Base-by-base conservation (phyloP, 371 early-diverging fungal genomes). In the Actinomortierella wolfii region DNA sequence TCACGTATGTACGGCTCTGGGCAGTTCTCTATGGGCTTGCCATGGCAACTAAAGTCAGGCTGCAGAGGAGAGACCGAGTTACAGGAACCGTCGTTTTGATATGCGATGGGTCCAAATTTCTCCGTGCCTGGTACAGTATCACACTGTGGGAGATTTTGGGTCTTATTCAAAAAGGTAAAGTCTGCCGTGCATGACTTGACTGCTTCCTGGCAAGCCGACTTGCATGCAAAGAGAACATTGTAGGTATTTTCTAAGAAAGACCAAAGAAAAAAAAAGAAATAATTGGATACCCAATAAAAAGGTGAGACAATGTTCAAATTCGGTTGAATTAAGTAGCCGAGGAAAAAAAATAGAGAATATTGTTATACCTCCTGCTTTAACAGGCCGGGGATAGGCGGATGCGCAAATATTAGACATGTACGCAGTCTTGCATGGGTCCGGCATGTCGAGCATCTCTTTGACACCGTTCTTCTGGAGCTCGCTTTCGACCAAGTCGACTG, bases 121-220 rank as follows among this genome's bases (percentile, higher is more conserved):
- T 66, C 57, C 11, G 78, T 78, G 17, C 66, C 59, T 25, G 81
- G 78, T 14, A 81, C 64, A 8, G 66, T 51, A 7, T 29, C 61
- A 43, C 86, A 86, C 55, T 84, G 61, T 26, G 86, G 85, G 8
- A 84, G 54, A 15, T 76, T 40, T 23, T 54, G 23, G 3, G 71
- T 57, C 57, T 77, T 64, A 3, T 74, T 73, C n/a, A 77, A 59
- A 42, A 67, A 61, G 8, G 56, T 63, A 44, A 86, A 79, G 17
- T 80, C 68, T 13, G 73, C 71, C 28, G 41, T 60, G 57, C 87
- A 87, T n/a, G 61, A 45, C 5, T 60, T 39, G 23, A 49, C 51
- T 0, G 73, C 81, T 9, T 74, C 65, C 25, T 78, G 47, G 51
- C 87, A 87, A 17, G 82, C 65, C 4, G 83, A 80, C 17, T 74